Conservation (phyloP, 495 filamentous ascomycete species). For the Pyrenula aspistea region DNA sequence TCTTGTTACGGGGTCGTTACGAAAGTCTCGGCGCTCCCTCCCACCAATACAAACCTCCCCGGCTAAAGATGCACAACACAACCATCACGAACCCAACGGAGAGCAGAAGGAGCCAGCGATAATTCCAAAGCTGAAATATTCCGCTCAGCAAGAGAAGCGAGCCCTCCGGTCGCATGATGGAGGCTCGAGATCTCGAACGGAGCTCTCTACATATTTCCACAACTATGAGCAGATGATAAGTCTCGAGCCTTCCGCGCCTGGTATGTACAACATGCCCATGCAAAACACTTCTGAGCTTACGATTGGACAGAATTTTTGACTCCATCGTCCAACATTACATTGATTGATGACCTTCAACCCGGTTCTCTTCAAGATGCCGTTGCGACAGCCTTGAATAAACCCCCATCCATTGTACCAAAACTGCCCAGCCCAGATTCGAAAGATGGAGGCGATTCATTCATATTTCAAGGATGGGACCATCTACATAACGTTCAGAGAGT, state of each 20-base stretch:
- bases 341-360: conserved; percentile 28
- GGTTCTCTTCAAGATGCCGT: conserved; percentile 1
- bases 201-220: conserved; percentile 75
- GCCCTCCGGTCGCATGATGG: conserved; percentile 38
- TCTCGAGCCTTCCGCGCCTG: conserved; percentile 61
- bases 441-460: conserved; percentile 22
- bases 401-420: not conserved
- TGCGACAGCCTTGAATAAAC: conserved; percentile 1
- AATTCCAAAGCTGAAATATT: not conserved
- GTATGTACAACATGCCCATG: conserved; percentile 33
- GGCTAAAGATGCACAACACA: not conserved
- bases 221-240: conserved; percentile 87
- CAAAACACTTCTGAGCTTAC: conserved; percentile 3
- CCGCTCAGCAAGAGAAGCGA: conserved; percentile 21
- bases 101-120: not conserved
- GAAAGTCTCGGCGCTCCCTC: not conserved
- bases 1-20: not conserved
- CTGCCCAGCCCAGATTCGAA: conserved; percentile 33
- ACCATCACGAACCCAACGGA: not conserved
- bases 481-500: not conserved
- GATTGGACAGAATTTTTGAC: conserved; percentile 26
- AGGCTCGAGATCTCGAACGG: conserved; percentile 63
- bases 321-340: conserved; percentile 27
- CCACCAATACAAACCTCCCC: not conserved
- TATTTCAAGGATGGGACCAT: conserved; percentile 34